Evolutionary conservation across 192 early-diverging fungal genomes (phyloP), one percentile per base, ranked within the genome.

Genomic region (Entophlyctis luteolus): DNA sequence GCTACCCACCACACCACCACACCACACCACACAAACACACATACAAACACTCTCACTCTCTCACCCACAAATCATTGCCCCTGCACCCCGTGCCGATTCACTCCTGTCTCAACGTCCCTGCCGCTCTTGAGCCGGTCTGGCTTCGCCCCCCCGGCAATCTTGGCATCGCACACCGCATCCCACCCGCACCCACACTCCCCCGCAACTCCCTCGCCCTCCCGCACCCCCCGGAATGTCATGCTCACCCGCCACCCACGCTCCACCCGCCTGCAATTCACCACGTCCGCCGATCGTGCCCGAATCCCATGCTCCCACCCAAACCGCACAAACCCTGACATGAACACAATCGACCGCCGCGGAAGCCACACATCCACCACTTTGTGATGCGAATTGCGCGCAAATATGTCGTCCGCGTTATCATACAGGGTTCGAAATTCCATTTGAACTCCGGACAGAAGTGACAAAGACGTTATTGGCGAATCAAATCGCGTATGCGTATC

Each of bases 251-350:
- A 34, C 48, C 2, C 67, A 35, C 57, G 36, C 32, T 65, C 73
- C 1, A 67, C 63, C 28, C 59, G 27, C n/a, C 23, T 34, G 16
- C 48, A 45, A 28, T 48, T 58, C 35, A 75, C n/a, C 2, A 77
- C 71, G 46, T 82, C 80, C 4, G 76, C 69, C 1, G 67, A 53
- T 33, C 80, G 68, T 14, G 62, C 50, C 2, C 77, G 69, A 47
- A 82, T 82, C 25, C 66, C 70, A 45, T 82, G 80, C 45, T 82
- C 77, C 80, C 80, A 82, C n/a, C 70, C 80, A 38, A 72, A 77
- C 23, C 78, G 48, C 0, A 73, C 62, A 48, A 72, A 70, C 3
- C 75, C 77, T 1, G 67, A 45, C 73, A 82, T 73, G 25, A 79
- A 39, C 39, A 69, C 42, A 28, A 82, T 66, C 29, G 60, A 67